Evolutionary conservation across 106 monocot species (phyloP), one percentile per base, ranked within the genome.

Genomic region (Gastrodia elata): DNA sequence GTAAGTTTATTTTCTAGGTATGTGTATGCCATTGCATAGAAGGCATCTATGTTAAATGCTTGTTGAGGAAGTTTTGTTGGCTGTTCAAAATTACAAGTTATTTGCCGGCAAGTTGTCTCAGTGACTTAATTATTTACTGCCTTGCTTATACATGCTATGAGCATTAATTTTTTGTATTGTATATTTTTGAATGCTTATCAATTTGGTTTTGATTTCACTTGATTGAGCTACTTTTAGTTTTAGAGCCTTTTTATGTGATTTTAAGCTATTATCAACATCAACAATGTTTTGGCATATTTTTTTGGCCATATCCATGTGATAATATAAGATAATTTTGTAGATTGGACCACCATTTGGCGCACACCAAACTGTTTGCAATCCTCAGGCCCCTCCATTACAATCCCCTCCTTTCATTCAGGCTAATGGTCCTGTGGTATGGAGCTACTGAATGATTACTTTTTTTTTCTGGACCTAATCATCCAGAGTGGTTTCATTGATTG

Each of bases 331-430:
- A 27, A 46, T 72, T 43, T 49, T 72, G 48, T 48, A 72, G 71
- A 49, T 72, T 30, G 71, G 71, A 48, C 71, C 48, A 34, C 18
- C 71, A 32, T 72, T 72, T 49, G 71, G 46, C 10, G 48, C 46
- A 27, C 70, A 39, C 42, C 70, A 70, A 43, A 28, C 71, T 34
- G 32, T 72, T 5, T 72, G 49, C 71, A 72, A 72, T 72, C 48
- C 71, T 48, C 71, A 72, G 48, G 71, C 71, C 48, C 38, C 71
- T 46, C 71, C 43, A 46, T 11, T 69, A 69, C 69, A 69, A 11
- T 40, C 69, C 24, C 38, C 69, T 5, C 46, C 71, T 4, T 72
- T 33, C 48, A 49, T 43, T 35, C 71, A 72, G 44, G 38, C 71
- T 72, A 48, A 48, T 72, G 48, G 71, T 34, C 71, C 43, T 28